Conservation (phyloP, 2,329 filamentous ascomycete genomes). For the Capronia coronata region DNA sequence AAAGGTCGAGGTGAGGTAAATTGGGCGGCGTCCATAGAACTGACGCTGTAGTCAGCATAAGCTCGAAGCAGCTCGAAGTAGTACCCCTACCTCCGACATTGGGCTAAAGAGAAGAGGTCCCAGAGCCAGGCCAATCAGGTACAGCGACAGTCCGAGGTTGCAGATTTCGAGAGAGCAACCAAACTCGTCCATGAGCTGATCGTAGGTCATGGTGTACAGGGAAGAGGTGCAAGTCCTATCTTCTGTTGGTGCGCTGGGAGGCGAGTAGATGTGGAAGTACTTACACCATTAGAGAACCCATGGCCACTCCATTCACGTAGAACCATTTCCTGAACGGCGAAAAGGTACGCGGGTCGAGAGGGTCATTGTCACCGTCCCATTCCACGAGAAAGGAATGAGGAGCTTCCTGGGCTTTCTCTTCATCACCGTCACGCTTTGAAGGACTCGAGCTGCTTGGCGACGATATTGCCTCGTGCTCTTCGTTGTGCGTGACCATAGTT, state of each 20-base stretch:
- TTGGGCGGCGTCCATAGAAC: slow-evolving; percentile 74
- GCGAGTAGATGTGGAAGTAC: slow-evolving; percentile 58
- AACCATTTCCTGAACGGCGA: slow-evolving; percentile 66
- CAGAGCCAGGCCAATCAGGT: slow-evolving; percentile 19
- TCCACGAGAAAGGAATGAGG: slow-evolving; percentile 48
- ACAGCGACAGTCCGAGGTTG: slow-evolving; percentile 27
- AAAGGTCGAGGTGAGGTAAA: slow-evolving; percentile 68
- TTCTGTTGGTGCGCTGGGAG: not conserved
- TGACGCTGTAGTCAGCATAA: slow-evolving; percentile 34
- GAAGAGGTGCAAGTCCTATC: slow-evolving; percentile 65
- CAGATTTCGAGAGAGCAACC: slow-evolving; percentile 41
- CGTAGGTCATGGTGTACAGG: slow-evolving; percentile 76
- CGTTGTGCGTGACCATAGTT: not conserved
- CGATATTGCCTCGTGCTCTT: slow-evolving; percentile 1
- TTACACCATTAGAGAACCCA: slow-evolving; percentile 61
- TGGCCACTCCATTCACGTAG: slow-evolving; percentile 72
- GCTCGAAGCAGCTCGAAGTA: slow-evolving; percentile 39
- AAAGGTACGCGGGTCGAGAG: slow-evolving; percentile 50
- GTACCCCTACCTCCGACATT: slow-evolving; percentile 31
- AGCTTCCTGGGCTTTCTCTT: slow-evolving; percentile 1
- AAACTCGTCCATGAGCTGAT: slow-evolving; percentile 47
- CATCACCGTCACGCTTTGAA: not conserved
- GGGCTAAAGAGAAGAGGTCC: slow-evolving; percentile 48
- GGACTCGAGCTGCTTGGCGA: not conserved
- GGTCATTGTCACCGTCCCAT: slow-evolving; percentile 52